phyloP scores from a whole-genome alignment of 1,139 yeast species.

The Nakaseomyces sp. region DNA sequence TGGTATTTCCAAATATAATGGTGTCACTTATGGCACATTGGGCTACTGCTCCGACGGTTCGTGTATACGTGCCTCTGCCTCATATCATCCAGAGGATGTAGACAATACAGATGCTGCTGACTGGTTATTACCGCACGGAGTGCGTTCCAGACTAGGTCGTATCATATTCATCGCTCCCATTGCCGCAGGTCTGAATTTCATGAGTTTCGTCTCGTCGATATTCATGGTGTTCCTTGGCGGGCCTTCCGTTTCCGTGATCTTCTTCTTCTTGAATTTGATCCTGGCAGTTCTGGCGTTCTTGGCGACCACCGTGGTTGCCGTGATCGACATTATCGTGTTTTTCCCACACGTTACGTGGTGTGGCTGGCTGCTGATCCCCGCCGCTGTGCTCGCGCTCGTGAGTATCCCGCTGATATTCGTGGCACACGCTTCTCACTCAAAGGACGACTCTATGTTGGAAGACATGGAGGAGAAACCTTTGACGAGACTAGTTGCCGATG shows the following conservation, averaged over 20 bases:
- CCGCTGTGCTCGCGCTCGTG: slow-evolving; percentile 47
- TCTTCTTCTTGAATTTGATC: slow-evolving; percentile 31
- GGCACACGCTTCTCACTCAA: slow-evolving; percentile 24
- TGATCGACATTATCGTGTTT: slow-evolving; percentile 48
- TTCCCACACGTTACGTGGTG: slow-evolving; percentile 60
- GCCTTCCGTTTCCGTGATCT: slow-evolving; percentile 33
- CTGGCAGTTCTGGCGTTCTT: slow-evolving; percentile 41
- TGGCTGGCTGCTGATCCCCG: slow-evolving; percentile 59
- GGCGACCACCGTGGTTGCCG: slow-evolving; percentile 44
- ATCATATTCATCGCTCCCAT: slow-evolving; percentile 73
- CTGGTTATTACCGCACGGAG: slow-evolving; percentile 45
- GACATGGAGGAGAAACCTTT: slow-evolving; percentile 14
- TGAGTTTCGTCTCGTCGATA: slow-evolving; percentile 39
- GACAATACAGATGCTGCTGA: slow-evolving; percentile 30
- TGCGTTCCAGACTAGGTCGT: slow-evolving; percentile 60
- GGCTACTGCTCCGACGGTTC: slow-evolving; percentile 54
- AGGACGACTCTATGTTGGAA: slow-evolving; percentile 10
- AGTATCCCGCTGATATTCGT: slow-evolving; percentile 37
- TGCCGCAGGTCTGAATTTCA: slow-evolving; percentile 56
- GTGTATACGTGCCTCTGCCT: slow-evolving; percentile 47
- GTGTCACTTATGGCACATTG: slow-evolving; percentile 70
- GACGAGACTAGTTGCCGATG: slow-evolving; percentile 5
- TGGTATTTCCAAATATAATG: slow-evolving; percentile 43
- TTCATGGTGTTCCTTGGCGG: slow-evolving; percentile 5
- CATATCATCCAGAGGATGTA: slow-evolving; percentile 36